Evolutionary conservation across 768 basidiomycete species (phyloP).

Genomic region (Pulveroboletus sp.): DNA sequence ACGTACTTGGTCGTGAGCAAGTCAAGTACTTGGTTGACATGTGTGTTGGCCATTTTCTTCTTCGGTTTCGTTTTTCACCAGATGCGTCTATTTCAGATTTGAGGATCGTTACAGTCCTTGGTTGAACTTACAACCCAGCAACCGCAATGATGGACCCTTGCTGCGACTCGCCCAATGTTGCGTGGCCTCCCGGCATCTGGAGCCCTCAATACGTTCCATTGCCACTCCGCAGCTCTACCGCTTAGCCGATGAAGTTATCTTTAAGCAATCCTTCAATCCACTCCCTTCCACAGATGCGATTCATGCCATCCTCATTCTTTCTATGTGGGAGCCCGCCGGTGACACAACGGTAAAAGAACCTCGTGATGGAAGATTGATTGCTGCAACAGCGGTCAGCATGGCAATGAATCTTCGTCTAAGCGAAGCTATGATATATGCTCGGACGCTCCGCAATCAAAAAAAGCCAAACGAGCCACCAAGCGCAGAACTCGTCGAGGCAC

Average conservation of each 20-base stretch:
- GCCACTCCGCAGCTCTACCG: constrained; percentile 39
- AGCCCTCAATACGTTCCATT: constrained; percentile 30
- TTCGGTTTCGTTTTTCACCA: background rate
- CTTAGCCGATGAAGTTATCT: constrained; percentile 37
- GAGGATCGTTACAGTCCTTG: constrained; percentile 42
- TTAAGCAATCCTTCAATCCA: constrained; percentile 39
- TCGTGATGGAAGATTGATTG: constrained; percentile 38
- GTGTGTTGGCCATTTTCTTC: constrained; percentile 22
- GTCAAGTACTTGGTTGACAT: constrained; percentile 36
- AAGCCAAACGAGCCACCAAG: constrained; percentile 23
- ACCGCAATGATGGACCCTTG: constrained; percentile 29
- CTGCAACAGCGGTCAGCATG: constrained; percentile 42
- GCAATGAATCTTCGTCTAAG: constrained; percentile 41
- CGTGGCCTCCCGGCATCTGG: constrained; percentile 42
- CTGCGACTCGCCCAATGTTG: constrained; percentile 44
- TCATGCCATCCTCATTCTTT: constrained; percentile 38
- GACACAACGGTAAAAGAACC: constrained; percentile 27
- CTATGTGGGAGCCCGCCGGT: constrained; percentile 42
- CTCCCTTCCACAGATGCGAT: constrained; percentile 40
- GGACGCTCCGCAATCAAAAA: constrained; percentile 27
- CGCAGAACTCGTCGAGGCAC: constrained; percentile 32
- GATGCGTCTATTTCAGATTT: constrained; percentile 30
- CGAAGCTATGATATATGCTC: constrained; percentile 32
- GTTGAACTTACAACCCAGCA: constrained; percentile 36
- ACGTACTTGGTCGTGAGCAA: constrained; percentile 33